Percentiles rank a stretch among this genome's conserved stretches.
These are phyloP conservation scores for Solanum gandarillasii DNA, from an alignment of 257 asterid genomes.

Conservation along the genomic window DNA sequence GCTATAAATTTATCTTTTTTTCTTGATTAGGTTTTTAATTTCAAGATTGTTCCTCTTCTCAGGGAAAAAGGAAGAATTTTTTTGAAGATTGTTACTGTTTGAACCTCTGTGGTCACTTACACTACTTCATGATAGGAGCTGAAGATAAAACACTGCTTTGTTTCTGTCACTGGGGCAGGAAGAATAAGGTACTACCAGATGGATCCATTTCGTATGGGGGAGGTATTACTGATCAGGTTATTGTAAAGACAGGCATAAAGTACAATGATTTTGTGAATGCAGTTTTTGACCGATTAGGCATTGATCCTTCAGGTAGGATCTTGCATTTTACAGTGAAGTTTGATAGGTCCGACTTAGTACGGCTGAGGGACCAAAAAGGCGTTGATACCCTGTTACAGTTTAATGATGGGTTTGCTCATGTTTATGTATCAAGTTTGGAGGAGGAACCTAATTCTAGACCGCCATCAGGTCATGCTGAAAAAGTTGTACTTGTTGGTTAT, in stretches of 20 bases:
- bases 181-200: not conserved
- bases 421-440: not conserved
- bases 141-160: not conserved
- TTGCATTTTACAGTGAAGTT: not conserved
- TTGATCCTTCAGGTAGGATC: not conserved
- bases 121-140: not conserved
- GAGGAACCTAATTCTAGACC: not conserved
- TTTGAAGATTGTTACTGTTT: not conserved
- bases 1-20: not conserved
- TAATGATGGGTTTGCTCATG: not conserved
- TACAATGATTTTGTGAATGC: not conserved
- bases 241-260: not conserved
- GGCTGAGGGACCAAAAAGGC: not conserved
- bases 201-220: not conserved
- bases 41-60: not conserved
- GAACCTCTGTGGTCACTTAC: not conserved
- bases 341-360: not conserved
- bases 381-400: not conserved
- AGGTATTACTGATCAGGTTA: not conserved
- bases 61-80: not conserved
- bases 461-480: not conserved
- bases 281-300: not conserved
- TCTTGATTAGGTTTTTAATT: not conserved
- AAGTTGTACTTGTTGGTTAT: conserved; percentile 21
- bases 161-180: not conserved